These are phyloP conservation scores for Diaporthe longicolla DNA, from an alignment of 2,329 filamentous ascomycete genomes.

Conservation along the genomic window DNA sequence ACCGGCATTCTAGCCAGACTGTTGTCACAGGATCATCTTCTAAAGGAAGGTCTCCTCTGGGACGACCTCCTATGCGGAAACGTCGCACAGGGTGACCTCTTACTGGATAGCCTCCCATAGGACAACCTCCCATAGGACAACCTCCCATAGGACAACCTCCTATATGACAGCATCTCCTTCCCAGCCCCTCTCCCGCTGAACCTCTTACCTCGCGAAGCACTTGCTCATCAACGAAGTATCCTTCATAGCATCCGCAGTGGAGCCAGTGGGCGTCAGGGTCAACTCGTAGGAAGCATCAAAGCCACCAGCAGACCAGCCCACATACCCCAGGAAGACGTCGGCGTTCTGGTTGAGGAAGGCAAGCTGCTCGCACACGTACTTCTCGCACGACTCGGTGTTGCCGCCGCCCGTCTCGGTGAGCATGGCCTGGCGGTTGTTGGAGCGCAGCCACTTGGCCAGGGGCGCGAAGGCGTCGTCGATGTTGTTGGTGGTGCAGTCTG, in stretches of 20 bases:
- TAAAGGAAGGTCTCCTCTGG: too few relatives aligned
- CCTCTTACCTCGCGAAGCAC: constrained; percentile 47
- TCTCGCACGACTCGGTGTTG: constrained; percentile 52
- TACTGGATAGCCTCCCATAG: too few relatives aligned
- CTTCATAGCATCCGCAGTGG: constrained; percentile 48
- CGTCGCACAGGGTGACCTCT: too few relatives aligned
- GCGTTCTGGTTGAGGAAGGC: constrained; percentile 51
- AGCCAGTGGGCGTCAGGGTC: constrained; percentile 48
- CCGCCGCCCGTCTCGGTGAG: constrained; percentile 56
- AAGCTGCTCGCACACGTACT: constrained; percentile 51
- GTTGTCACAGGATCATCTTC: too few relatives aligned
- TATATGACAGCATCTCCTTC: too few relatives aligned
- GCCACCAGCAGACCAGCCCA: constrained; percentile 49
- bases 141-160: too few relatives aligned
- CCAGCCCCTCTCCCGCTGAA: too few relatives aligned
- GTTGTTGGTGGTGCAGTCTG: constrained; percentile 66
- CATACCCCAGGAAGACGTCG: constrained; percentile 49
- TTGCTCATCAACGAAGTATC: constrained; percentile 60
- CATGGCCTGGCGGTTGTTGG: constrained; percentile 52
- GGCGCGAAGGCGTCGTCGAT: constrained; percentile 51
- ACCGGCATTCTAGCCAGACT: too few relatives aligned
- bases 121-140: too few relatives aligned
- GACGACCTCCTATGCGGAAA: too few relatives aligned
- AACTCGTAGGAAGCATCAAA: constrained; percentile 49
- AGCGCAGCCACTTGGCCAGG: constrained; percentile 53